Conservation (phyloP, 768 basidiomycete genomes). For the Amanita exitialis region DNA sequence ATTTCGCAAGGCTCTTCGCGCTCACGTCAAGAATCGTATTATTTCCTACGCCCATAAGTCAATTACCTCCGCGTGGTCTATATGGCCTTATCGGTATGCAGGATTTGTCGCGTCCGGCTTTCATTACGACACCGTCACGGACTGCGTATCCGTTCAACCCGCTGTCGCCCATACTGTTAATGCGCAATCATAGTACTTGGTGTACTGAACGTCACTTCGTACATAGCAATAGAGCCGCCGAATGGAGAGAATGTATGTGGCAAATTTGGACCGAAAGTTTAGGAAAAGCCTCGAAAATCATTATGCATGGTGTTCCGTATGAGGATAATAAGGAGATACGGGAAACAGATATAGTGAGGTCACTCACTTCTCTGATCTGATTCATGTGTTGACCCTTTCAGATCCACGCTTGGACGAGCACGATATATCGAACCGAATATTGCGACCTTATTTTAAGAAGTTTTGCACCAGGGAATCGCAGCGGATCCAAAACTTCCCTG, state of each 20-base stretch:
- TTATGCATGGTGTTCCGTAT: not conserved
- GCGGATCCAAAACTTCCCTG: constrained; percentile 28
- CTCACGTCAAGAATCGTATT: constrained; percentile 35
- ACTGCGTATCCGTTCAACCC: constrained; percentile 27
- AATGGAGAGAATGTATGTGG: constrained; percentile 64
- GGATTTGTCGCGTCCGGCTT: constrained; percentile 6
- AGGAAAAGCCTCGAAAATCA: constrained; percentile 19
- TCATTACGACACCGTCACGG: constrained; percentile 16
- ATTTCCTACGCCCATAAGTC: constrained; percentile 35
- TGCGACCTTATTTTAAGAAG: constrained; percentile 40
- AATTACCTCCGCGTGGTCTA: constrained; percentile 12
- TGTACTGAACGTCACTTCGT: constrained; percentile 50
- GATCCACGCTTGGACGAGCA: constrained; percentile 31
- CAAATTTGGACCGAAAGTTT: constrained; percentile 47
- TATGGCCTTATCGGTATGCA: constrained; percentile 8
- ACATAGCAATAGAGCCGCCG: constrained; percentile 30
- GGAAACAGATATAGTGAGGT: not conserved
- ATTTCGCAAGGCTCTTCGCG: constrained; percentile 54
- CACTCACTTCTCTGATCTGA: not conserved
- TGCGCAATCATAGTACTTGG: constrained; percentile 41
- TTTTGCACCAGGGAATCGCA: constrained; percentile 18
- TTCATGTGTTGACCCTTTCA: constrained; percentile 22
- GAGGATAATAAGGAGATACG: not conserved
- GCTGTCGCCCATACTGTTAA: constrained; percentile 36
- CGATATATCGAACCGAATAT: constrained; percentile 40